Evolutionary conservation across 768 basidiomycete species (phyloP), one percentile per base, ranked within the genome.

Genomic region (Termitomyces bulborhizus): DNA sequence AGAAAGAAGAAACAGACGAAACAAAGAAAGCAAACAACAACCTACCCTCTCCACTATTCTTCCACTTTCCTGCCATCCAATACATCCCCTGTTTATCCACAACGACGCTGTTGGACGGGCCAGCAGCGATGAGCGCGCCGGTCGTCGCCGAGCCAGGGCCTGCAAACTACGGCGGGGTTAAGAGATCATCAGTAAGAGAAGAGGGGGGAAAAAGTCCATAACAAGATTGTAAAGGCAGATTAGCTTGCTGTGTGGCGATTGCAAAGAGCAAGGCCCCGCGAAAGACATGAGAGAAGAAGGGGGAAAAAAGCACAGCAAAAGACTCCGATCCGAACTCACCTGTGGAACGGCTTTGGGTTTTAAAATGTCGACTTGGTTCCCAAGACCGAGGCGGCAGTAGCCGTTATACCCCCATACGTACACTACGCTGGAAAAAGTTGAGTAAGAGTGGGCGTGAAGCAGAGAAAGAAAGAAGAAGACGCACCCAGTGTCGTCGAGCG

Each of bases 21-120:
- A 26, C 0, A 34, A 29, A 32, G 4, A 45, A 21, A 18, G 0
- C 40, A 36, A 32, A 2, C 15, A 7, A 32, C 21, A 61, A 62
- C 71, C 51, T 62, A 82, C 93, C 95, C 69, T 97, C 95, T 11
- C 95, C 95, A 6, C 92, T 93, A 60, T 86, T 90, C 70, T 98
- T 98, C 90, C 91, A 98, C 83, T 88, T 93, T 37, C 86, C 90
- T 42, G 87, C 88, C 84, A 88, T 89, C 79, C 80, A 94, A 63
- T 84, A 91, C 84, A 93, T 90, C n/a, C 80, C 77, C 63, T 91
- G 87, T 46, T 79, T 84, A 66, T 96, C 93, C 39, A 93, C 76
- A 27, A 93, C 87, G 6, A 89, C 81, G n/a, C 85, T 86, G 69
- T 82, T 91, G 6, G 92, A 78, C 0, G 92, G 90, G 15, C 96